Base-by-base conservation (phyloP, 352 stramenopile genomes). In the Pseudoperonospora humuli region DNA sequence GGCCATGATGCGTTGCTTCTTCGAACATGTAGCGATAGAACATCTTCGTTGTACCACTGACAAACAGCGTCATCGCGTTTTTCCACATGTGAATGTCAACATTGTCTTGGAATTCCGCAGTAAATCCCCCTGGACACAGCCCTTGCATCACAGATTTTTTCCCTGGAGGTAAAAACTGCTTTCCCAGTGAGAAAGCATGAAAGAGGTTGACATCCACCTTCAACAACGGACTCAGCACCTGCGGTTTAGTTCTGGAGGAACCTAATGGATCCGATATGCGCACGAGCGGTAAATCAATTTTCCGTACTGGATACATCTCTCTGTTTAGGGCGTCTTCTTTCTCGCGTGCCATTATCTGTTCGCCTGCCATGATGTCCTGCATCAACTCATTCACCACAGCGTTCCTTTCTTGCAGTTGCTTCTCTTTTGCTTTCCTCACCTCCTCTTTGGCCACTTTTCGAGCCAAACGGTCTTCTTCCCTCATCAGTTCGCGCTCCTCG, bases 111-210 rank as follows among this genome's bases (percentile, higher is more conserved):
- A 75, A 82, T 0, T 46, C 44, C 0, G 40, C 23, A n/a, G 58
- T 63, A 1, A 41, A 53, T 18, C 64, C 57, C 32, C 36, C 38
- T 5, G 63, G 59, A 51, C 68, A 75, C 18, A 81, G 38, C 0
- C 54, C 70, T 32, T 74, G 57, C 60, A 87, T 75, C 36, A 80
- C 54, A 0, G 62, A 50, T 8, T 54, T 27, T 38, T 82, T 87
- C 31, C 72, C 61, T 9, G 56, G 55, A 2, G 75, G 75, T 29
- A 66, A 56, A 33, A 87, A 65, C 49, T 84, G 67, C 20, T 71
- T 73, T 9, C 70, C 70, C 0, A 87, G 41, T 33, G 67, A 78
- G 7, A 57, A 64, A 5, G 44, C 34, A 44, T 87, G 71, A 37
- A 87, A 87, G 2, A 35, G 20, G 0, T 43, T 45, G 10, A 72